Conservation (phyloP, 2,329 filamentous ascomycete species). For the Aspergillus sp. region DNA sequence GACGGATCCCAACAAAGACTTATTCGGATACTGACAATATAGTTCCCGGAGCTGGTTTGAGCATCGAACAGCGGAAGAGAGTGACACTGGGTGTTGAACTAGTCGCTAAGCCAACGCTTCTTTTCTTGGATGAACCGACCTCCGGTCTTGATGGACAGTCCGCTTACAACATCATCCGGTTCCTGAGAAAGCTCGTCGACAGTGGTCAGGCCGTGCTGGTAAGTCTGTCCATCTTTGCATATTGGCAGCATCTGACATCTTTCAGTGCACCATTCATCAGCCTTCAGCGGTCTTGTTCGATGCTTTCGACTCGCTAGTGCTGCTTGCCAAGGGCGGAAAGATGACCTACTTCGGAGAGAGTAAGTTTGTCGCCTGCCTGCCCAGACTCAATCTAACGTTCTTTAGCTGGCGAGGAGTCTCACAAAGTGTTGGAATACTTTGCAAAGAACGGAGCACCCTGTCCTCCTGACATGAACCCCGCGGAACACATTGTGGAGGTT, state of each 20-base stretch:
- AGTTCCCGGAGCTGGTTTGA: conserved; percentile 58
- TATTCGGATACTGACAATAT: conserved; percentile 9
- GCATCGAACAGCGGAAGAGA: conserved; percentile 66
- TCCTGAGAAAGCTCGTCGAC: conserved; percentile 66
- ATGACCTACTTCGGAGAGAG: conserved; percentile 67
- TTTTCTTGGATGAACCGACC: conserved; percentile 64
- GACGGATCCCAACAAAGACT: rapidly evolving
- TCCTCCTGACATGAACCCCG: conserved; percentile 55
- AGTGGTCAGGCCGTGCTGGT: conserved; percentile 68
- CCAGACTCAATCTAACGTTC: background rate
- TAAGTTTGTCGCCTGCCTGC: conserved; percentile 15
- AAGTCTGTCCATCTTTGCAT: background rate
- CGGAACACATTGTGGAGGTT: conserved; percentile 48
- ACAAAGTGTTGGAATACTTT: conserved; percentile 51
- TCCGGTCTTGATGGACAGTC: conserved; percentile 68
- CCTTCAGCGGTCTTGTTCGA: conserved; percentile 67
- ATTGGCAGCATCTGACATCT: background rate
- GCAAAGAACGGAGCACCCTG: conserved; percentile 57
- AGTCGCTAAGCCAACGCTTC: conserved; percentile 61
- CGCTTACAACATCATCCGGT: conserved; percentile 58
- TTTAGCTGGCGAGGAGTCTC: conserved; percentile 41
- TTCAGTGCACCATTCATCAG: conserved; percentile 64
- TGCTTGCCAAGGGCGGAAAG: conserved; percentile 65
- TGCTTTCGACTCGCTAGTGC: conserved; percentile 65
- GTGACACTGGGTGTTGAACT: conserved; percentile 63